Base-by-base conservation (phyloP, 31 red algal species). In the Odonthalia washingtoniensis region DNA sequence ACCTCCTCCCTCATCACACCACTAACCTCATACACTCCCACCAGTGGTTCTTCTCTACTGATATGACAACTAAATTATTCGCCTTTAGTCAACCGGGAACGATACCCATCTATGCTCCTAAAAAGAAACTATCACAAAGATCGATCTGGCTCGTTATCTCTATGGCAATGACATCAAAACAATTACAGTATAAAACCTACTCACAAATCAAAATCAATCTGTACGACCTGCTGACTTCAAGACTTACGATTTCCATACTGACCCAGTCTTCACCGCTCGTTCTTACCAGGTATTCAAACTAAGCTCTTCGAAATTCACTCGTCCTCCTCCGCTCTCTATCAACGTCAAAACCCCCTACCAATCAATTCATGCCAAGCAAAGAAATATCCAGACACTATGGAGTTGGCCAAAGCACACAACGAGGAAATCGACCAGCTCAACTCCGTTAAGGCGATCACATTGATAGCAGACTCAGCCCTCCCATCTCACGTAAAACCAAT, bases 111-210 rank as follows among this genome's bases (percentile, higher is more conserved):
- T 68, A 79, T n/a, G 43, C 57, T 2, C 24, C 53, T 1, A 87
- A 77, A n/a, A 70, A n/a, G 26, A 88, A 79, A 45, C 39, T 88
- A 4, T 3, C 61, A 49, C 31, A 69, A 6, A n/a, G 85, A 12
- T 69, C 74, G 73, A 87, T 33, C 34, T 70, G 3, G 74, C 62
- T 18, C 85, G 85, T 3, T 79, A 79, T 46, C 46, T 88, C 66
- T 79, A 79, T 31, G 74, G 3, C 0, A 3, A 33, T 5, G 27
- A 67, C 30, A 67, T 67, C 3, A 2, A 14, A 30, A 4, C 3
- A 3, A 30, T 67, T 4, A 30, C 64, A 3, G 64, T 35, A 33
- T 35, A 5, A 14, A 67, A 67, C 64, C 33, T 67, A 14, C 27
- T 2, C 30, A 67, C 27, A 33, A 30, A 14, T 5, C 27, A 4